phyloP scores from a whole-genome alignment of 2,329 filamentous ascomycete genomes.

The Sporothrix mexicana region DNA sequence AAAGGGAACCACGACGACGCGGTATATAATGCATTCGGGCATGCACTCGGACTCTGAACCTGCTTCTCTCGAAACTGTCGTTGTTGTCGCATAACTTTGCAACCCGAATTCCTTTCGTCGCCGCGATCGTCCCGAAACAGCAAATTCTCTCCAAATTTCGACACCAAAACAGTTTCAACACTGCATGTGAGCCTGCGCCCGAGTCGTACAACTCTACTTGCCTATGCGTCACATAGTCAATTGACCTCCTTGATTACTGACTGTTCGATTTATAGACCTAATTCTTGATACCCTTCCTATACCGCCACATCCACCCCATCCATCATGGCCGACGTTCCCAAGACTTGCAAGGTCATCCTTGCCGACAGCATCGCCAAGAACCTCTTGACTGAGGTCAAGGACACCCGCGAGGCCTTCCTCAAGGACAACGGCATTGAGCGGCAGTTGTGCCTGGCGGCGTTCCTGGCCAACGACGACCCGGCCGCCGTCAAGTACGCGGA shows the following conservation, averaged over 20 bases:
- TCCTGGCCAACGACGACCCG: conserved; percentile 89
- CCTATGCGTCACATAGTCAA: background rate
- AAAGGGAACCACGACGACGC: conserved; percentile 22
- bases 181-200: conserved; percentile 8
- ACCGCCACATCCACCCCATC: background rate
- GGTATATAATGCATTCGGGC: conserved; percentile 26
- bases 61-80: conserved; percentile 15
- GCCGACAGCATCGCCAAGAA: conserved; percentile 85
- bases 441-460: conserved; percentile 81
- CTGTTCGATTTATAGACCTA: background rate
- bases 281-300: background rate
- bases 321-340: conserved; percentile 56
- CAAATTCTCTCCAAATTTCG: conserved; percentile 26
- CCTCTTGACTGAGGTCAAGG: conserved; percentile 77
- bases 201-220: background rate
- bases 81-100: background rate
- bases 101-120: background rate
- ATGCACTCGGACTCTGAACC: conserved; percentile 17
- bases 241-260: background rate
- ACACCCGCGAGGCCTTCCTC: conserved; percentile 73
- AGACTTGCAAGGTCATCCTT: conserved; percentile 91
- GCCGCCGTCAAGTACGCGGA: conserved; percentile 93
- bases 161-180: conserved; percentile 24
- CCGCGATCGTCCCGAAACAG: conserved; percentile 11
- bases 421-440: conserved; percentile 52